Percentiles rank a stretch among this genome's conserved stretches.
These are phyloP conservation scores for Wickerhamiella qilinensis DNA, from an alignment of 805 yeast species.

Conservation along the genomic window DNA sequence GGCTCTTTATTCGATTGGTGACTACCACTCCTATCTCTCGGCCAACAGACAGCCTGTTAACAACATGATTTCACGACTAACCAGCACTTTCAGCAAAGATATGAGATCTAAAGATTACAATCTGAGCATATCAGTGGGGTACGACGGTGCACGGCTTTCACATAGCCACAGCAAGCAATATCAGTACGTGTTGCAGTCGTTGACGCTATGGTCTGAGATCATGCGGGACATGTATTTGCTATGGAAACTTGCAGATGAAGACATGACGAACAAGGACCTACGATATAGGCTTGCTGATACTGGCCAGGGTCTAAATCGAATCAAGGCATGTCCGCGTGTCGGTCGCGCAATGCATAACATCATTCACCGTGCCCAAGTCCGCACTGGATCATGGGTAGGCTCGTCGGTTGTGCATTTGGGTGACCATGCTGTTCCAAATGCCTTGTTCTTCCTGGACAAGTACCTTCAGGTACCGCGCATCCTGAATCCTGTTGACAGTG, in stretches of 20 bases:
- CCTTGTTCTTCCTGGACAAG: conserved; percentile 62
- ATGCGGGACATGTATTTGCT: conserved; percentile 63
- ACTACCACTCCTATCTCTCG: conserved; percentile 55
- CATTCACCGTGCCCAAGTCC: conserved; percentile 44
- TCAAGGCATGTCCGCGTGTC: conserved; percentile 56
- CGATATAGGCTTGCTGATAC: conserved; percentile 48
- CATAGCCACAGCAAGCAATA: conserved; percentile 61
- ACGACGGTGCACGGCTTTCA: conserved; percentile 52
- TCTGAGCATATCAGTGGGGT: conserved; percentile 50
- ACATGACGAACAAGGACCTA: conserved; percentile 35
- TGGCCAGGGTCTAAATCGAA: conserved; percentile 68
- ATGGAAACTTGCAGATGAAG: conserved; percentile 66
- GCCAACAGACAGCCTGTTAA: conserved; percentile 53
- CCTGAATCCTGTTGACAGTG: conserved; percentile 52
- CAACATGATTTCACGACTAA: conserved; percentile 40
- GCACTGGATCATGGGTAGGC: conserved; percentile 60
- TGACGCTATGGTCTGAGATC: conserved; percentile 59
- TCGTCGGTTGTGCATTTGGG: conserved; percentile 68
- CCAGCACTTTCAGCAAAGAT: conserved; percentile 31
- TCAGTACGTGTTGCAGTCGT: conserved; percentile 59
- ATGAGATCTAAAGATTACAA: conserved; percentile 23
- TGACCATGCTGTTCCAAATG: conserved; percentile 73
- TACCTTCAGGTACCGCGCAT: conserved; percentile 68
- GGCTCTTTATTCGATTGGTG: conserved; percentile 62
- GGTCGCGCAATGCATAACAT: conserved; percentile 57